These are phyloP conservation scores for Chaetomium sp. DNA, from an alignment of 2,329 filamentous ascomycete species.

Conservation along the genomic window DNA sequence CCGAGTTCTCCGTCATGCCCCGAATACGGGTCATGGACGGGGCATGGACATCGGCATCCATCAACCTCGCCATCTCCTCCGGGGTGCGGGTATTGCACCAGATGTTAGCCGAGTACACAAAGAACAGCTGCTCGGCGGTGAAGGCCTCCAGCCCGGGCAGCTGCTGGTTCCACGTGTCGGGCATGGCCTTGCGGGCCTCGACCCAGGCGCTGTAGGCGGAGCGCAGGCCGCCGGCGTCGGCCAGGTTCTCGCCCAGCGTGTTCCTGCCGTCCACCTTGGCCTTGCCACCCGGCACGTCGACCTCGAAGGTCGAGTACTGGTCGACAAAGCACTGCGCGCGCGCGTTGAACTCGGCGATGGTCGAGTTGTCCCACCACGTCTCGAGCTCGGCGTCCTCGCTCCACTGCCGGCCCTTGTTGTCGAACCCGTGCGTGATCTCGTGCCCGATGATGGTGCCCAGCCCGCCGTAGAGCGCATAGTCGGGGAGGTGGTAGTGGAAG, in stretches of 20 bases:
- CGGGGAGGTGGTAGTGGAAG: conserved; percentile 63
- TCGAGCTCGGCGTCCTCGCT: conserved; percentile 66
- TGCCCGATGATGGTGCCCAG: conserved; percentile 44
- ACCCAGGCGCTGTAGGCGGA: conserved; percentile 67
- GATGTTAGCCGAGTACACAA: conserved; percentile 63
- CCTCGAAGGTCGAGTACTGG: conserved; percentile 65
- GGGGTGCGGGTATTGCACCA: conserved; percentile 68
- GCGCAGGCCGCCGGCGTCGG: conserved; percentile 67
- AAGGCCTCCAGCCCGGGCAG: conserved; percentile 65
- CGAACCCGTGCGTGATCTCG: conserved; percentile 63
- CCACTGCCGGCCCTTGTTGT: conserved; percentile 65
- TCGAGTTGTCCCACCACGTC: conserved; percentile 67
- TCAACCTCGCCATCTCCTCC: conserved; percentile 54
- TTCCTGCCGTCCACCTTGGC: conserved; percentile 61
- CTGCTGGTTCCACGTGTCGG: conserved; percentile 44
- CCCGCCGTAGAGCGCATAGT: conserved; percentile 69
- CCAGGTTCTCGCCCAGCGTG: conserved; percentile 71
- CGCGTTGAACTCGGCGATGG: conserved; percentile 59
- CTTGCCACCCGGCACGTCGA: conserved; percentile 57
- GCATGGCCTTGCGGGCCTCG: conserved; percentile 52
- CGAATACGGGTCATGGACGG: conserved; percentile 63
- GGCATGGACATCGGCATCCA: conserved; percentile 66
- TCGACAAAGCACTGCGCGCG: conserved; percentile 66
- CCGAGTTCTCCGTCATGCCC: conserved; percentile 60
- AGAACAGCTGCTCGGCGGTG: conserved; percentile 70